Percentiles rank a stretch among this genome's conserved stretches.
phyloP scores from a whole-genome alignment of 352 stramenopile species.

The Pseudoperonospora humuli region DNA sequence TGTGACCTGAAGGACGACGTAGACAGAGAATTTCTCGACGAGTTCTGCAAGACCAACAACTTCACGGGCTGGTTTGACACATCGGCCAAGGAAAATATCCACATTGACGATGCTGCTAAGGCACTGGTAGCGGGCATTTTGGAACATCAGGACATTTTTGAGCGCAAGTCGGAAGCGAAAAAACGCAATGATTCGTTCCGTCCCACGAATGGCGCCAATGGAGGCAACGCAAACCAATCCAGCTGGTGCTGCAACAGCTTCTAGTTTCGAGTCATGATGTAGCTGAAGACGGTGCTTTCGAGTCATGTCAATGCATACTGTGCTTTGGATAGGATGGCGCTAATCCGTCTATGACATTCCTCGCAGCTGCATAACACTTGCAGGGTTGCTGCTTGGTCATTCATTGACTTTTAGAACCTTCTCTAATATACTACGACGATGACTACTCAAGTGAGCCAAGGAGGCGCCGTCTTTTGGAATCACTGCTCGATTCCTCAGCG shows the following conservation, averaged over 20 bases:
- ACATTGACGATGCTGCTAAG: constrained; percentile 86
- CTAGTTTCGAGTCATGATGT: constrained; percentile 19
- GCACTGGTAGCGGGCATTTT: constrained; percentile 74
- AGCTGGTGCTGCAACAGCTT: constrained; percentile 87
- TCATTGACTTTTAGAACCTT: neutral
- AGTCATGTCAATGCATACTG: constrained; percentile 16
- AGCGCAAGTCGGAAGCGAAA: constrained; percentile 67
- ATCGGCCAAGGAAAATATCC: constrained; percentile 89
- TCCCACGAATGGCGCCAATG: constrained; percentile 44
- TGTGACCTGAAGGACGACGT: constrained; percentile 82
- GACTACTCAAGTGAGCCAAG: constrained; percentile 7
- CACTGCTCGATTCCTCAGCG: constrained; percentile 6
- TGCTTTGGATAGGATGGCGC: constrained; percentile 9
- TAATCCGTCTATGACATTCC: constrained; percentile 12
- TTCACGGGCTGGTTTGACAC: constrained; percentile 91
- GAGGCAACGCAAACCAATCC: constrained; percentile 29
- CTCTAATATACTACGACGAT: constrained; percentile 9
- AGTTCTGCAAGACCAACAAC: constrained; percentile 85
- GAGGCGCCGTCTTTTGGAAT: constrained; percentile 22
- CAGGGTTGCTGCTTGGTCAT: neutral
- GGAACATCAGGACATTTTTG: constrained; percentile 81
- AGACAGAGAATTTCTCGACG: constrained; percentile 70
- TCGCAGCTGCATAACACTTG: neutral
- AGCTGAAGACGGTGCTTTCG: constrained; percentile 10
- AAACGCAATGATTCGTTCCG: constrained; percentile 71